Base-by-base conservation (phyloP, 1,139 yeast species). In the Sugiyamaella grinbergsii region DNA sequence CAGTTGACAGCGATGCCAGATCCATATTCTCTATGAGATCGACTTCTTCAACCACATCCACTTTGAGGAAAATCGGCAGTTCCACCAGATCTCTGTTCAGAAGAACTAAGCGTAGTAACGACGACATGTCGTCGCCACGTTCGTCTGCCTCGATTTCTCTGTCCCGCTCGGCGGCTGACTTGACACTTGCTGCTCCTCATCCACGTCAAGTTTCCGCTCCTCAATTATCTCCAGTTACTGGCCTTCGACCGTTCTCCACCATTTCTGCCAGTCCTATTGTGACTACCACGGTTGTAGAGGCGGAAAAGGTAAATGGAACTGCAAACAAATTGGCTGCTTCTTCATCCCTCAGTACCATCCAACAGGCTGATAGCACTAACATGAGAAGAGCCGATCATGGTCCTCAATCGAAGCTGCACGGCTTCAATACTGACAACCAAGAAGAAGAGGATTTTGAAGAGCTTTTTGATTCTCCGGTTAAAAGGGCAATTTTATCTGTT, bases 21-120 rank as follows among this genome's bases (percentile, higher is more conserved):
- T 62, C 65, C 2, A 46, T 62, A 33, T 55, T 54, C 31, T 62
- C 65, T 3, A 50, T 59, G 39, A 53, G 54, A 38, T 62, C 66
- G 1, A 59, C 56, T 15, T 52, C 65, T 7, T 62, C 67, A 10
- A 56, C 60, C 5, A 54, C 64, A 6, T 64, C 68, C 10, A 62
- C 66, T n/a, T 49, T 64, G 29, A 52, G 52, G 18, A 55, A 53
- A 33, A 42, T 57, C 32, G 58, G 60, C 2, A 38, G 43, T 16
- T 50, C 53, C 2, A 51, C 56, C 2, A 49, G 48, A 26, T 53
- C 57, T 11, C 20, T 58, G 16, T 51, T 50, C 28, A 33, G 42
- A 19, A 28, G 47, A 20, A 47, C 31, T 20, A 47, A 42, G 38
- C 42, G 23, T 15, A n/a, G 20, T 16, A 15, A 16, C 10, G 31